Conservation (phyloP, 495 filamentous ascomycete species). For the Rhypophila decipiens region DNA sequence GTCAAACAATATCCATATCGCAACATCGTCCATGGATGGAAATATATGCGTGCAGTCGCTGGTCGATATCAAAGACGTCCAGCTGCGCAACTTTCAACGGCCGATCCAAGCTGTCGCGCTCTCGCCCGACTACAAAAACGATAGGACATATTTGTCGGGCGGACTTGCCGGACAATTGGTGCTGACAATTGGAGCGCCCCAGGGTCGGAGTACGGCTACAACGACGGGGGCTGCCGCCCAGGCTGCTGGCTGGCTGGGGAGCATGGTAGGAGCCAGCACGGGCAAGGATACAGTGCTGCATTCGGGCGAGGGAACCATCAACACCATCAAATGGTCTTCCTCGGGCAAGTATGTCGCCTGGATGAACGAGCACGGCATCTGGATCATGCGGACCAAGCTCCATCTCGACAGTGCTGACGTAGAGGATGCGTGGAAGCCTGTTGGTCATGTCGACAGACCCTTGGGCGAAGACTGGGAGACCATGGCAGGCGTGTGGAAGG, state of each 20-base stretch:
- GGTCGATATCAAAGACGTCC: conserved; percentile 67
- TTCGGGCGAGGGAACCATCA: conserved; percentile 86
- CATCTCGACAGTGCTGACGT: conserved; percentile 68
- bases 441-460: conserved; percentile 83
- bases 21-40: conserved; percentile 89
- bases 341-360: conserved; percentile 88
- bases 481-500: conserved; percentile 92
- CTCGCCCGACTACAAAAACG: conserved; percentile 86
- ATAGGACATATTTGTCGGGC: conserved; percentile 81
- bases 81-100: conserved; percentile 84
- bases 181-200: conserved; percentile 73
- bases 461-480: conserved; percentile 80
- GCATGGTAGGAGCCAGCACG: conserved; percentile 68
- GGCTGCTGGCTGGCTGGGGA: conserved; percentile 81
- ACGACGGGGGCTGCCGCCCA: conserved; percentile 73
- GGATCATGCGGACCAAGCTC: conserved; percentile 90
- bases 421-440: conserved; percentile 90
- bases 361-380: conserved; percentile 94
- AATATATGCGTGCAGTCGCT: conserved; percentile 86
- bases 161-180: conserved; percentile 85
- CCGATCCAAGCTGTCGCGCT: conserved; percentile 85
- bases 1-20: conserved; percentile 85
- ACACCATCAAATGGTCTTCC: conserved; percentile 84
- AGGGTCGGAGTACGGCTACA: conserved; percentile 72
- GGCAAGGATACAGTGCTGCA: conserved; percentile 87